phyloP scores from a whole-genome alignment of 2,329 filamentous ascomycete species.

The Cytospora mali region DNA sequence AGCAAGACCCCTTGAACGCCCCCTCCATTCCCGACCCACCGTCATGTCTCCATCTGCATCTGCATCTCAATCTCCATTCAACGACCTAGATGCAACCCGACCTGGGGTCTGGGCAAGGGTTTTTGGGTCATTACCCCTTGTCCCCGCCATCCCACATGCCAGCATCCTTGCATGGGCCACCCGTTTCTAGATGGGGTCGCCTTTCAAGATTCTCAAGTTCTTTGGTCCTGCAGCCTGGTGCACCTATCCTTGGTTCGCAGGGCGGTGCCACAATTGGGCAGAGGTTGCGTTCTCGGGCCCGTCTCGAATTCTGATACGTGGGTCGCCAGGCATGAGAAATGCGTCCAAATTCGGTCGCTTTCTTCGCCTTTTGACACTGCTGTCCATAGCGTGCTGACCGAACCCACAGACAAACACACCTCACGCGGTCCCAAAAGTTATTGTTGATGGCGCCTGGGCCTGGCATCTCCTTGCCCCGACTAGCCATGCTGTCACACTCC shows the following conservation, averaged over 20 bases:
- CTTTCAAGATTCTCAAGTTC: slow-evolving; percentile 4
- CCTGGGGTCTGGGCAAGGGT: slow-evolving; percentile 28
- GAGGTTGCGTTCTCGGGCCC: slow-evolving; percentile 22
- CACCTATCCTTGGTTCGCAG: slow-evolving; percentile 24
- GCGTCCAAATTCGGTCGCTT: slow-evolving; percentile 13
- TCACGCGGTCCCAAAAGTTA: slow-evolving; percentile 23
- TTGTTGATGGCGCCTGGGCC: slow-evolving; percentile 21
- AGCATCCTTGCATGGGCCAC: slow-evolving; percentile 21
- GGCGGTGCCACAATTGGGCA: slow-evolving; percentile 25
- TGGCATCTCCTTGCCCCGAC: slow-evolving; percentile 9
- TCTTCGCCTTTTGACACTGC: slow-evolving; percentile 14
- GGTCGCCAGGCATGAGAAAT: slow-evolving; percentile 19
- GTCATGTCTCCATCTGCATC: slow-evolving; percentile 28
- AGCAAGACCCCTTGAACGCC: neutral
- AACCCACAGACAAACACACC: slow-evolving; percentile 23
- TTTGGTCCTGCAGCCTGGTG: slow-evolving; percentile 15
- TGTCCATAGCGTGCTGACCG: slow-evolving; percentile 17
- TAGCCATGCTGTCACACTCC: slow-evolving; percentile 18
- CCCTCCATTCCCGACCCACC: slow-evolving; percentile 25
- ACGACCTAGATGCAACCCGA: slow-evolving; percentile 27
- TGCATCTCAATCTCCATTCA: slow-evolving; percentile 27
- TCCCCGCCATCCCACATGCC: slow-evolving; percentile 25
- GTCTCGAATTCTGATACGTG: slow-evolving; percentile 29
- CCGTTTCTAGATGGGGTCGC: slow-evolving; percentile 22
- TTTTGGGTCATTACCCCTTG: slow-evolving; percentile 25